Evolutionary conservation across 352 stramenopile genomes (phyloP).

Genomic region (Pythium coloratum): DNA sequence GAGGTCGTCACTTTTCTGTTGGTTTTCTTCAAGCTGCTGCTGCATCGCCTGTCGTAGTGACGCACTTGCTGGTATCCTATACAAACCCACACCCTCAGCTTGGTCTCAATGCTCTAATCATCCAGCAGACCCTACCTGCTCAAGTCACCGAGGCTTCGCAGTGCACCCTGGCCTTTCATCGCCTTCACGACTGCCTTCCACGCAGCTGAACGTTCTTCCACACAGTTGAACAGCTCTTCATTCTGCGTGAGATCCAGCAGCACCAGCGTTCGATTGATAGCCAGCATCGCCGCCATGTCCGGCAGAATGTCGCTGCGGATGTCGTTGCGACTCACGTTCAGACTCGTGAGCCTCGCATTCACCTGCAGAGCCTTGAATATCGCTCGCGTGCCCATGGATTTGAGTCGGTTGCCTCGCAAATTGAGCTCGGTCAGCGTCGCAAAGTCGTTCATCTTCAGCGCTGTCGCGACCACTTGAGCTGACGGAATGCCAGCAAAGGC

Average conservation of each 20-base stretch:
- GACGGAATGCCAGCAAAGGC: slow-evolving; percentile 37
- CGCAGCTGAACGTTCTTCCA: background rate
- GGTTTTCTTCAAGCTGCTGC: background rate
- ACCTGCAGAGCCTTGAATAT: slow-evolving; percentile 27
- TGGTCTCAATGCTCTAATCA: too few species aligned
- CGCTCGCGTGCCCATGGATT: slow-evolving; percentile 29
- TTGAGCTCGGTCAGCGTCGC: slow-evolving; percentile 37
- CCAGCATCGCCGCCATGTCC: slow-evolving; percentile 20
- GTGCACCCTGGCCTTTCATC: slow-evolving; percentile 1
- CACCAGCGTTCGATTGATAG: slow-evolving; percentile 9
- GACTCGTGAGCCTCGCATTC: slow-evolving; percentile 32
- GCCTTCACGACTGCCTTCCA: background rate
- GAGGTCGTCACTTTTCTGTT: slow-evolving; percentile 9
- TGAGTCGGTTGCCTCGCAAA: slow-evolving; percentile 33
- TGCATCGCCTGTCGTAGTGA: background rate
- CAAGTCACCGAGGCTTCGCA: slow-evolving; percentile 9
- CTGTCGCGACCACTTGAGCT: slow-evolving; percentile 35
- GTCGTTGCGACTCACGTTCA: slow-evolving; percentile 41
- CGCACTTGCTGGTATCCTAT: background rate
- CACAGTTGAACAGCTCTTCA: background rate
- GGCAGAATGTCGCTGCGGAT: slow-evolving; percentile 29
- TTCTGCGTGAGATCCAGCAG: slow-evolving; percentile 21
- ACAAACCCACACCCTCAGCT: background rate
- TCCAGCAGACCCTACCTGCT: background rate
- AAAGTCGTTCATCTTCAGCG: slow-evolving; percentile 35